Conservation (phyloP, 768 basidiomycete genomes). For the Megacollybia marginata region DNA sequence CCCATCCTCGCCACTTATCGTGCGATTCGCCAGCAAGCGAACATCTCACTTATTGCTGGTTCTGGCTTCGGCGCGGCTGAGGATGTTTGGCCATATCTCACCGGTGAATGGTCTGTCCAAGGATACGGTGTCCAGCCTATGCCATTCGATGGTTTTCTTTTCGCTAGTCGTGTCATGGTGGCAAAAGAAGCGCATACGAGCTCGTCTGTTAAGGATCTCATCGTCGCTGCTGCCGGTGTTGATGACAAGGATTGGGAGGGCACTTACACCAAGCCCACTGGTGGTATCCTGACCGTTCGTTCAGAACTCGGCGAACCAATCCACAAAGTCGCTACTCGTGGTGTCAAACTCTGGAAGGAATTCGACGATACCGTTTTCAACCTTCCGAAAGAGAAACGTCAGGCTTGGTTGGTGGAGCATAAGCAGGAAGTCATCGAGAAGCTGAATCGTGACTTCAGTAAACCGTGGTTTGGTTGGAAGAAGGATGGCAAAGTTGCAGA, state of each 20-base stretch:
- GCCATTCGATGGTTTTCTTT: slow-evolving; percentile 98
- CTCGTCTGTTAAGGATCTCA: slow-evolving; percentile 91
- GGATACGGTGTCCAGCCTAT: slow-evolving; percentile 83
- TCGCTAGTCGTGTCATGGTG: slow-evolving; percentile 96
- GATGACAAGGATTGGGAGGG: slow-evolving; percentile 88
- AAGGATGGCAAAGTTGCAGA: slow-evolving; percentile 79
- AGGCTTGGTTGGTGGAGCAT: slow-evolving; percentile 78
- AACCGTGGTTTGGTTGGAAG: slow-evolving; percentile 98
- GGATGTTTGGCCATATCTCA: slow-evolving; percentile 95
- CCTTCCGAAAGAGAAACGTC: slow-evolving; percentile 92
- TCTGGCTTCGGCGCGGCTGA: slow-evolving; percentile 95
- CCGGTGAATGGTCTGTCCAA: slow-evolving; percentile 88
- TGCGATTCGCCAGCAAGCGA: slow-evolving; percentile 80
- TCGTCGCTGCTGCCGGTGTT: slow-evolving; percentile 91
- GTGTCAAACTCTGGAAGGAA: slow-evolving; percentile 97
- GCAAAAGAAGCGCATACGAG: slow-evolving; percentile 97
- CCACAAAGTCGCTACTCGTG: slow-evolving; percentile 97
- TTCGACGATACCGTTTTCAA: slow-evolving; percentile 97
- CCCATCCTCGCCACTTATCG: slow-evolving; percentile 88
- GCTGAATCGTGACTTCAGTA: slow-evolving; percentile 91
- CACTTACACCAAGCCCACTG: slow-evolving; percentile 89
- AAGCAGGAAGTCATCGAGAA: slow-evolving; percentile 86
- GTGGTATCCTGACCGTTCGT: slow-evolving; percentile 92
- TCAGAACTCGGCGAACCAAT: slow-evolving; percentile 99
- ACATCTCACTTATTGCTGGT: slow-evolving; percentile 87